phyloP scores from a whole-genome alignment of 2,329 filamentous ascomycete genomes.

The Dactylellina haptotyla region DNA sequence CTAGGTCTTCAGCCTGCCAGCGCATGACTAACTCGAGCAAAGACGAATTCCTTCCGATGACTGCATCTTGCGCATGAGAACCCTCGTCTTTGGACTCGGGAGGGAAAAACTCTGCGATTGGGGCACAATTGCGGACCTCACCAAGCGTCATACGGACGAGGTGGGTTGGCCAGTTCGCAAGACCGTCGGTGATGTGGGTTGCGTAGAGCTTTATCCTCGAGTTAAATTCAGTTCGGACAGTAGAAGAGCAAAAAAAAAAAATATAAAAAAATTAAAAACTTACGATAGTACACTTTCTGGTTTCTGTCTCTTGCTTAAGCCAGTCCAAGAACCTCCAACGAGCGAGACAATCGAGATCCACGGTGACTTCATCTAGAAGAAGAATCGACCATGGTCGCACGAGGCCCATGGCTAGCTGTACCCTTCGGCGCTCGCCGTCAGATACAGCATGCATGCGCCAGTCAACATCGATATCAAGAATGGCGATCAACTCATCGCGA shows the following conservation, averaged over 20 bases:
- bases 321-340: conserved; percentile 86
- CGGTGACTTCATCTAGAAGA: conserved; percentile 87
- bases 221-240: too few species aligned
- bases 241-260: too few species aligned
- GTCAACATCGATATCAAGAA: conserved; percentile 87
- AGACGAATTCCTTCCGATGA: conserved; percentile 55
- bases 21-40: conserved; percentile 77
- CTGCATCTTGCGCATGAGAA: conserved; percentile 36
- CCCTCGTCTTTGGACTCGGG: conserved; percentile 60
- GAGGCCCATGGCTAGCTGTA: conserved; percentile 96
- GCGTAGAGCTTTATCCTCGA: conserved; percentile 85
- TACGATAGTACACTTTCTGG: conserved; percentile 79
- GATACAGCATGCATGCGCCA: conserved; percentile 98
- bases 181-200: conserved; percentile 94
- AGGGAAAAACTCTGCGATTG: conserved; percentile 73
- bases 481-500: conserved; percentile 83
- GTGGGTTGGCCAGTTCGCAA: conserved; percentile 94
- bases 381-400: conserved; percentile 90
- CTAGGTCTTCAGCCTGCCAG: conserved; percentile 85
- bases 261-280: conserved; percentile 8
- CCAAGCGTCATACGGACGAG: conserved; percentile 95
- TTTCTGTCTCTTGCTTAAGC: conserved; percentile 86
- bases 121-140: conserved; percentile 84
- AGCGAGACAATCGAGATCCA: conserved; percentile 89
- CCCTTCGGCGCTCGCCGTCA: conserved; percentile 85